Evolutionary conservation across 2,329 filamentous ascomycete genomes (phyloP).

Genomic region (Byssothecium circinans): DNA sequence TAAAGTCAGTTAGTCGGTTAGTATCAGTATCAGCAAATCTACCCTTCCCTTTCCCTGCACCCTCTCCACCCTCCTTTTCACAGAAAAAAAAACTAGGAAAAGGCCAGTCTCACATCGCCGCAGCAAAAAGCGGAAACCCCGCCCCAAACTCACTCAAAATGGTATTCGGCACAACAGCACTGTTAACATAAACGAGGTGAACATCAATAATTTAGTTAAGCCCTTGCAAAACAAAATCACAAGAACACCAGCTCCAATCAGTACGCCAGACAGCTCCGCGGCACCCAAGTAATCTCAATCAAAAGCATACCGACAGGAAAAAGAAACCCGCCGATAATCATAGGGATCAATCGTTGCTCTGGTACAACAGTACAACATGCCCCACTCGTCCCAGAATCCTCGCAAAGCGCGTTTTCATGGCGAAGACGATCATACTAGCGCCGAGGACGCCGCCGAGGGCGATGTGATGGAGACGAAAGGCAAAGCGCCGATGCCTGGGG

Average conservation of each 20-base stretch:
- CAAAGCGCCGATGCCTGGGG: conserved; percentile 43
- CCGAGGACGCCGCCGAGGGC: conserved; percentile 21
- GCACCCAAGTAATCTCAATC: conserved; percentile 52
- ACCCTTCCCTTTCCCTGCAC: no score
- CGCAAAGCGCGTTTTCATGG: conserved; percentile 41
- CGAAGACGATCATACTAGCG: conserved; percentile 30
- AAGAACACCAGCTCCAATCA: conserved; percentile 49
- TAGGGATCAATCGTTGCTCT: conserved; percentile 51
- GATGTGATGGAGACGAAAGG: conserved; percentile 26
- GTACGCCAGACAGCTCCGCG: conserved; percentile 45
- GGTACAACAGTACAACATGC: conserved; percentile 43
- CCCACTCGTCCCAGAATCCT: conserved; percentile 33
- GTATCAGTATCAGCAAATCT: no score
- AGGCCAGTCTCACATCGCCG: conserved; percentile 19
- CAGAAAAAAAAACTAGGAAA: background rate
- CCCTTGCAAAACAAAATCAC: conserved; percentile 51
- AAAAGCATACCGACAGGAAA: conserved; percentile 54
- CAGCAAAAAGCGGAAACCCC: conserved; percentile 23
- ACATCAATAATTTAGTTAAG: conserved; percentile 52
- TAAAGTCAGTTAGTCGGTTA: background rate
- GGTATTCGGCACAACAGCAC: conserved; percentile 26
- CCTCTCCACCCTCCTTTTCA: no score
- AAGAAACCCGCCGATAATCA: conserved; percentile 57
- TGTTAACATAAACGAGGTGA: conserved; percentile 43
- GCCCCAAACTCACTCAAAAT: conserved; percentile 21